Conservation (phyloP, 192 early-diverging fungal species). For the Dispira simplex region DNA sequence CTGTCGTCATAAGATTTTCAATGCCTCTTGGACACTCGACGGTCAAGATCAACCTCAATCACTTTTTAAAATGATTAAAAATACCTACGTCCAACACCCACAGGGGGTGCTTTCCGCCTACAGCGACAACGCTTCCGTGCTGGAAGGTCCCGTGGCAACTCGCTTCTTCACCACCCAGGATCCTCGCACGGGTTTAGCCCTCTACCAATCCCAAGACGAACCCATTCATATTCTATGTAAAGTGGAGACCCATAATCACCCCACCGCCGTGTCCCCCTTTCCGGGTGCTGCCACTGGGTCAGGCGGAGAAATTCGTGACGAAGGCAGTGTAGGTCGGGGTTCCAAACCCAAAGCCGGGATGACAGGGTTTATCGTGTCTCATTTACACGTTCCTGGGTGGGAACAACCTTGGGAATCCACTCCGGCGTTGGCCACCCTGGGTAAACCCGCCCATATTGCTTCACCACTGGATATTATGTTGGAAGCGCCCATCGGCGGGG, state of each 20-base stretch:
- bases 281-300: conserved; percentile 97
- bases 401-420: conserved; percentile 84
- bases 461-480: conserved; percentile 96
- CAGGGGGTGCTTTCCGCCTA: conserved; percentile 86
- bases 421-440: conserved; percentile 33
- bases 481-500: conserved; percentile 89
- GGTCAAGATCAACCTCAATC: conserved; percentile 59
- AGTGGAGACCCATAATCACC: conserved; percentile 99
- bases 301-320: conserved; percentile 99
- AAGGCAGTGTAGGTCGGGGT: conserved; percentile 93
- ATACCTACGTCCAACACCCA: conserved; percentile 76
- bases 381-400: conserved; percentile 81
- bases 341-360: conserved; percentile 94
- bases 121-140: conserved; percentile 95
- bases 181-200: conserved; percentile 23
- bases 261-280: conserved; percentile 96
- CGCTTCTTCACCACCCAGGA: conserved; percentile 32
- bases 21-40: conserved; percentile 96
- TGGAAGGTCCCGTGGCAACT: conserved; percentile 53
- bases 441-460: conserved; percentile 80
- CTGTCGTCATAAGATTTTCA: conserved; percentile 99
- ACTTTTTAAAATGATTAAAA: conserved; percentile 92
- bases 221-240: conserved; percentile 81
- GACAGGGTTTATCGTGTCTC: conserved; percentile 88
- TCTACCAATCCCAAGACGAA: conserved; percentile 8